Base-by-base conservation (phyloP, 192 early-diverging fungal genomes). In the Geosiphon pyriformis region DNA sequence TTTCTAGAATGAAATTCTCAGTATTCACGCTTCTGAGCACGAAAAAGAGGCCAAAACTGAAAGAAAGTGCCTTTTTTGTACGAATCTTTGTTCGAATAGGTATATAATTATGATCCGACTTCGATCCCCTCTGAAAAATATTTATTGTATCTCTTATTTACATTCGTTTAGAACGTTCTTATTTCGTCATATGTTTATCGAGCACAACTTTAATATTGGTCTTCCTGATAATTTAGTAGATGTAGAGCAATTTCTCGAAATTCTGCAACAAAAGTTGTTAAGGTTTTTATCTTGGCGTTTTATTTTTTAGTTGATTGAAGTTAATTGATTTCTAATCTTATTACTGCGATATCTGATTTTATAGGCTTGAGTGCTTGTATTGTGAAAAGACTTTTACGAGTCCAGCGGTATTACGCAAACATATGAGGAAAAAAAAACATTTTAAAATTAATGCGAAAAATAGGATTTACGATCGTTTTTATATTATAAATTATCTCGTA, bases 371-470 rank as follows among this genome's bases (percentile, higher is more conserved):
- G 70, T 97, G 94, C 64, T 79, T 95, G 54, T 97, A 94, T 76
- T 97, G 94, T 74, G 94, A 97, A 76, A 93, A 92, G 76, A 88
- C 83, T 17, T 97, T 95, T 72, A 92, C 90, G 22, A 87, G 90
- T 11, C 78, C 86, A 11, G 89, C 90, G 0, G 92, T 95, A 22
- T 78, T 97, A 68, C 84, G 94, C 59, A 92, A 94, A 75, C 94
- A 97, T 63, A 97, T 97, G 94, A 89, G 94, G 70, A 97, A 97
- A 77, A 97, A 95, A 87, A 95, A 93, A 80, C 94, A 97, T 75
- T 96, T 96, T 74, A 90, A 92, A 75, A 92, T 97, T 73, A 90
- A 88, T 63, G 83, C 93, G 23, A 86, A 86, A 30, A 97, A 97
- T 78, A 84, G 83, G 50, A 79, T 89, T 37, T 97, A 97, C 49